Conservation (phyloP, 2,329 filamentous ascomycete species). For the Talaromyces sp. region DNA sequence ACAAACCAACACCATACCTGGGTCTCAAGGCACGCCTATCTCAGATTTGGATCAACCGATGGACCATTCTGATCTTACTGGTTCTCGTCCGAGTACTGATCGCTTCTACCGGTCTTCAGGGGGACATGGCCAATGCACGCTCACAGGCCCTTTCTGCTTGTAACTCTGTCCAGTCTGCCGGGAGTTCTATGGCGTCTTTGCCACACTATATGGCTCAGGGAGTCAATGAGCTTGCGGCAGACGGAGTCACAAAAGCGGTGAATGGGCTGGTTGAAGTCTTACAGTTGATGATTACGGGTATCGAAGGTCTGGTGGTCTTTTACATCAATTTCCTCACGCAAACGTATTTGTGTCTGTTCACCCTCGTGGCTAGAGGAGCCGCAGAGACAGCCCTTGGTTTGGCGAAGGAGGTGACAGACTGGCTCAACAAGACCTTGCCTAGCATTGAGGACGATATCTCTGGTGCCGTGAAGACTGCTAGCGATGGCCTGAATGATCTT, state of each 20-base stretch:
- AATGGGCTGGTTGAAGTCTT: conserved; percentile 74
- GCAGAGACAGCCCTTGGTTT: conserved; percentile 63
- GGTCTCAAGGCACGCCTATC: conserved; percentile 83
- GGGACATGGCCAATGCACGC: conserved; percentile 70
- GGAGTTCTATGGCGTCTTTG: conserved; percentile 96
- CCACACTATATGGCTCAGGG: conserved; percentile 88
- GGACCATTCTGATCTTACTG: conserved; percentile 84
- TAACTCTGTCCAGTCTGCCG: conserved; percentile 84
- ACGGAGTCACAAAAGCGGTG: conserved; percentile 73
- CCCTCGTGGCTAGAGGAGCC: conserved; percentile 72
- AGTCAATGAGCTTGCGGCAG: conserved; percentile 78
- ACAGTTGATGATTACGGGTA: conserved; percentile 69
- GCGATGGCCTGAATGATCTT: conserved; percentile 52
- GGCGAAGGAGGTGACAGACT: conserved; percentile 55
- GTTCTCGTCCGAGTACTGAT: conserved; percentile 77
- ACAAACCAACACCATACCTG: conserved; percentile 81
- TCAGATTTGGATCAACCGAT: conserved; percentile 95
- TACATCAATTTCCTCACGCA: conserved; percentile 86
- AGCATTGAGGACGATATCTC: conserved; percentile 44
- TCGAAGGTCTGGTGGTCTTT: conserved; percentile 85
- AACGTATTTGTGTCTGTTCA: conserved; percentile 86
- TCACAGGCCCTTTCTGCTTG: conserved; percentile 81
- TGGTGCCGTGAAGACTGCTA: conserved; percentile 23
- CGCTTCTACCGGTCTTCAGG: conserved; percentile 65
- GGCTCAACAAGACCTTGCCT: conserved; percentile 53